A percentile compares a stretch with the other conserved stretches of the same genome.
Conservation (phyloP, 495 filamentous ascomycete genomes). For the Oidiodendron maius region DNA sequence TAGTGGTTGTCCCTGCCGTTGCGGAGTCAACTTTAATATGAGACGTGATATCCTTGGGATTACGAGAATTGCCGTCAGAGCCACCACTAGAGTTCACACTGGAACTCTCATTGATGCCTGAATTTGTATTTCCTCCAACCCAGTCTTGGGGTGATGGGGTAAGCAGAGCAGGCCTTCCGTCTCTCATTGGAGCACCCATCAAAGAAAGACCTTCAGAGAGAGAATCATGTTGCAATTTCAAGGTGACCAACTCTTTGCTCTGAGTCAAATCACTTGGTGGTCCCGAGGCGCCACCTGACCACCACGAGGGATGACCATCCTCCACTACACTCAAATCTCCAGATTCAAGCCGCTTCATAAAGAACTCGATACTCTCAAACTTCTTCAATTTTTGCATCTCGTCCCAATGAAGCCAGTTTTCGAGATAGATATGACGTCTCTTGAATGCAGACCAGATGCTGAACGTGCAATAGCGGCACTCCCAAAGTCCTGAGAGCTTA, state of each 20-base stretch:
- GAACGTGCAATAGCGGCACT: background rate
- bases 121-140: too few relatives aligned
- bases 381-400: background rate
- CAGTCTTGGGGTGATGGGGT: too few relatives aligned
- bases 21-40: too few relatives aligned
- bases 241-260: background rate
- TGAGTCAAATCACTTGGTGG: background rate
- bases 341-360: background rate
- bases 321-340: background rate
- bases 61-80: too few relatives aligned
- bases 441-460: background rate
- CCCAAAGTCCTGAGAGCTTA: background rate
- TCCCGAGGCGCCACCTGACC: background rate
- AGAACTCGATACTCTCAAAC: background rate
- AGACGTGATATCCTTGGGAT: too few relatives aligned
- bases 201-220: background rate
- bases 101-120: too few relatives aligned
- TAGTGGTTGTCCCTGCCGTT: too few relatives aligned
- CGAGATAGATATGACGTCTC: background rate
- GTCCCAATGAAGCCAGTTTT: slow-evolving; percentile 4
- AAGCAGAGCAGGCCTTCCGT: background rate
- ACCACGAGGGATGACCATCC: too few relatives aligned
- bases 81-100: too few relatives aligned
- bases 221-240: background rate
- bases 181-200: background rate